Evolutionary conservation across 2,329 filamentous ascomycete species (phyloP).

Genomic region (Botrytis sinoallii): DNA sequence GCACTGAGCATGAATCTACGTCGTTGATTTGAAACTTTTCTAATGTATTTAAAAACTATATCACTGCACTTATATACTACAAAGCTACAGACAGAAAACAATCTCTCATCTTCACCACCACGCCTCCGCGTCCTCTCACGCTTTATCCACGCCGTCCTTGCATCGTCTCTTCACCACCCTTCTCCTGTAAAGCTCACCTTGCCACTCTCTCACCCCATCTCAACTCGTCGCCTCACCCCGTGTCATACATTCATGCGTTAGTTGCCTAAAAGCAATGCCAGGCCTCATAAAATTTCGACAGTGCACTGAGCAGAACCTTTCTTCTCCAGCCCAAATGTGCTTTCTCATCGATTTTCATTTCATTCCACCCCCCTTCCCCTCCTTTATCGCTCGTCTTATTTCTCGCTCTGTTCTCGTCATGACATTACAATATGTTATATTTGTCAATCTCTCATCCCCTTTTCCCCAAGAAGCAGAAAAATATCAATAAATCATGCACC

Average conservation of each 20-base stretch:
- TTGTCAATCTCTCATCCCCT: background rate
- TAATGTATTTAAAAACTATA: background rate
- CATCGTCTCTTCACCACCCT: background rate
- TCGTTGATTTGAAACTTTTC: background rate
- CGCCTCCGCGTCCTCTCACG: background rate
- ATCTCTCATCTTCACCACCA: background rate
- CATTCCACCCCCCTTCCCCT: background rate
- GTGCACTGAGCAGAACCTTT: background rate
- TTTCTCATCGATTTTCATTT: background rate
- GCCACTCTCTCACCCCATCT: background rate
- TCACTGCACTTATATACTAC: background rate
- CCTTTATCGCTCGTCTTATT: too few species aligned
- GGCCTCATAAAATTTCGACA: background rate
- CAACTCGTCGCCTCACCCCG: background rate
- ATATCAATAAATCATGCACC: background rate
- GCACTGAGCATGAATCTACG: background rate
- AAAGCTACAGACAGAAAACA: background rate
- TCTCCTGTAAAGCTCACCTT: background rate
- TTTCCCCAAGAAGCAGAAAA: background rate
- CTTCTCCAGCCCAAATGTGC: background rate
- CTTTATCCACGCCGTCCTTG: background rate
- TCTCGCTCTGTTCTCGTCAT: background rate
- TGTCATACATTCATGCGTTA: background rate
- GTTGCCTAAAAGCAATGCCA: background rate
- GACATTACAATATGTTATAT: conserved; percentile 10